Conservation (phyloP, 2,329 filamentous ascomycete species). For the Xylariaceae sp. region DNA sequence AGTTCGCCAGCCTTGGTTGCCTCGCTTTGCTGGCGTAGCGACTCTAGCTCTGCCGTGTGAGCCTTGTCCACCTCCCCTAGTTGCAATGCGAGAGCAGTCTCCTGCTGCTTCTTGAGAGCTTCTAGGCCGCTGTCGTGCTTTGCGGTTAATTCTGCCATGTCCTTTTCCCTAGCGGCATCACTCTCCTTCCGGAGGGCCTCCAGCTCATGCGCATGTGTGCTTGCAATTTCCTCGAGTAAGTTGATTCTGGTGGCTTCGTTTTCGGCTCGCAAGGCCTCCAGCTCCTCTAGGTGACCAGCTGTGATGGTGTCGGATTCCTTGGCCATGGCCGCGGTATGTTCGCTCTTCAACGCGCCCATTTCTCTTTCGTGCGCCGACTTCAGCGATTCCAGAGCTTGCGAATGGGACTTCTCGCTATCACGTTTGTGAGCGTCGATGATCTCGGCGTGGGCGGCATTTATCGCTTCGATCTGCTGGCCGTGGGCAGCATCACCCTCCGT, state of each 20-base stretch:
- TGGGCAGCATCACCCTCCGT: slow-evolving; percentile 22
- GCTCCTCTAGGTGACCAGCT: slow-evolving; percentile 16
- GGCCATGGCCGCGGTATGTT: slow-evolving; percentile 15
- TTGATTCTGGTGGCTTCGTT: slow-evolving; percentile 14
- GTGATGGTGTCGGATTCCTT: slow-evolving; percentile 18
- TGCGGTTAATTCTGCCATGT: slow-evolving; percentile 3
- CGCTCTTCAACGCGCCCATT: slow-evolving; percentile 19
- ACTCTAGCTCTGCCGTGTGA: slow-evolving; percentile 7
- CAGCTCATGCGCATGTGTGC: slow-evolving; percentile 14
- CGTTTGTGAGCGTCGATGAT: slow-evolving; percentile 25
- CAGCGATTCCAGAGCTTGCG: slow-evolving; percentile 20
- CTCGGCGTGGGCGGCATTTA: slow-evolving; percentile 23
- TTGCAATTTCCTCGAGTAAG: slow-evolving; percentile 9
- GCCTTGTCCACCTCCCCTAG: slow-evolving; percentile 7
- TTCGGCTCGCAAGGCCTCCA: slow-evolving; percentile 16
- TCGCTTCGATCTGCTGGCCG: slow-evolving; percentile 21
- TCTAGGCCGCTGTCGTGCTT: slow-evolving; percentile 5
- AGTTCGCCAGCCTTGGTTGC: slow-evolving; percentile 16
- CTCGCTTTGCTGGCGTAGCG: slow-evolving; percentile 12
- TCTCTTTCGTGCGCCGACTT: slow-evolving; percentile 21
- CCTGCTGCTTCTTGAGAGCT: slow-evolving; percentile 4
- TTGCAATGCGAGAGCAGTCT: slow-evolving; percentile 5
- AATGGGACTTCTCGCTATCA: slow-evolving; percentile 18
- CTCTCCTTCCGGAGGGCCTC: slow-evolving; percentile 12
- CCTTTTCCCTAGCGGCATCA: slow-evolving; percentile 10